Conservation (phyloP, 768 basidiomycete genomes). For the Pulveroboletus frians region DNA sequence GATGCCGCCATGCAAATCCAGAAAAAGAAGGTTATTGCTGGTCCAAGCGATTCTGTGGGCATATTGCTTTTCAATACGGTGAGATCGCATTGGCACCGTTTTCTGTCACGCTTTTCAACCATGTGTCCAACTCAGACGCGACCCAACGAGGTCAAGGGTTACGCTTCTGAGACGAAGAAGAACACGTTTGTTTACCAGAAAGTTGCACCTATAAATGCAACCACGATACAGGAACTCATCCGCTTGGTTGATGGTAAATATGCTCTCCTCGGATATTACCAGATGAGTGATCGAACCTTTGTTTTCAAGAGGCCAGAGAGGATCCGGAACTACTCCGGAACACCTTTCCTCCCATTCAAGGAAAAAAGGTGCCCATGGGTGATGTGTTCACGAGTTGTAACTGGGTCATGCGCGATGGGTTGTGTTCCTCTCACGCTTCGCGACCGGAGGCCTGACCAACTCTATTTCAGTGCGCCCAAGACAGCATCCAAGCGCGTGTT, state of each 20-base stretch:
- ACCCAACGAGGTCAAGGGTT: slow-evolving; percentile 32
- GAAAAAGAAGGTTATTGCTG: slow-evolving; percentile 84
- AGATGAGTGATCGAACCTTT: slow-evolving; percentile 1
- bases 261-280: neutral
- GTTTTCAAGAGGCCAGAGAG: slow-evolving; percentile 52
- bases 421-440: slow-evolving; percentile 15
- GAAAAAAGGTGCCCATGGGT: slow-evolving; percentile 66
- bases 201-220: slow-evolving; percentile 71
- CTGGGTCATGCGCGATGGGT: slow-evolving; percentile 88
- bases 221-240: slow-evolving; percentile 74
- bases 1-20: slow-evolving; percentile 82
- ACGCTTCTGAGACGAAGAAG: slow-evolving; percentile 58
- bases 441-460: neutral
- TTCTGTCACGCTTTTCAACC: neutral
- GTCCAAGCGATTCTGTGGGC: slow-evolving; percentile 86
- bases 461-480: slow-evolving; percentile 61
- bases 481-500: slow-evolving; percentile 91
- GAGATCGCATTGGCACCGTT: slow-evolving; percentile 23
- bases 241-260: slow-evolving; percentile 68
- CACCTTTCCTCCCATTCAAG: slow-evolving; percentile 61
- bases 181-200: slow-evolving; percentile 70
- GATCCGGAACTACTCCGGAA: slow-evolving; percentile 52
- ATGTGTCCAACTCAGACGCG: slow-evolving; percentile 15
- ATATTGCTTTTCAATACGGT: slow-evolving; percentile 93
- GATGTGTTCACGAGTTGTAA: slow-evolving; percentile 91